A percentile compares a stretch with the other conserved stretches of the same genome.
Evolutionary conservation across 495 filamentous ascomycete genomes (phyloP).

Genomic region (Lepidopterella palustris): DNA sequence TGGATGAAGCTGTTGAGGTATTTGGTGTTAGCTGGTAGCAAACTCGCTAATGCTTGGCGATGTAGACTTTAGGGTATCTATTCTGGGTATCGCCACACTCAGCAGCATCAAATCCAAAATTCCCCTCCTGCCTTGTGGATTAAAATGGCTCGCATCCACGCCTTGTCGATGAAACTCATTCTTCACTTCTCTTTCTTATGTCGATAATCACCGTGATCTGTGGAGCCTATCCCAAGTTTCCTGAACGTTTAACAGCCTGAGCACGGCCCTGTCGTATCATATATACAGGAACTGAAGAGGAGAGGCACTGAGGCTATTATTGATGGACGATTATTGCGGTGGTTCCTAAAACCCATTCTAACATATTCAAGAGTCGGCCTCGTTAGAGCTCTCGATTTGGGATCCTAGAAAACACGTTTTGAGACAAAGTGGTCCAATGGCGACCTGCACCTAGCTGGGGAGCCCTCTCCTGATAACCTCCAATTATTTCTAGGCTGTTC

Average conservation of each 20-base stretch:
- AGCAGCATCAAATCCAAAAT: background rate
- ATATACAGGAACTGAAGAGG: background rate
- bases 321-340: background rate
- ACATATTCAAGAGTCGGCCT: background rate
- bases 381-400: background rate
- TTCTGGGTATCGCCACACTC: too few relatives aligned
- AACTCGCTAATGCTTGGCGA: too few relatives aligned
- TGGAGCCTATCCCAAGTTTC: background rate
- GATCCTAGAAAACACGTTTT: background rate
- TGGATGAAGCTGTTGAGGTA: too few relatives aligned
- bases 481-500: background rate
- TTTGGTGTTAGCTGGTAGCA: too few relatives aligned
- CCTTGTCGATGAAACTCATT: background rate
- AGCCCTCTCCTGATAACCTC: background rate
- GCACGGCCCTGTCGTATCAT: background rate
- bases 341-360: background rate
- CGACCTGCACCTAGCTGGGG: background rate
- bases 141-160: background rate
- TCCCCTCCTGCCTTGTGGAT: background rate
- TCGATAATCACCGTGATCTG: background rate
- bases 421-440: background rate
- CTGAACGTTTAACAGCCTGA: background rate
- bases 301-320: background rate
- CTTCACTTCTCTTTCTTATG: background rate
- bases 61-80: too few relatives aligned